These are phyloP conservation scores for Solanum hybrid DNA, from an alignment of 305 asterid species.

Conservation along the genomic window DNA sequence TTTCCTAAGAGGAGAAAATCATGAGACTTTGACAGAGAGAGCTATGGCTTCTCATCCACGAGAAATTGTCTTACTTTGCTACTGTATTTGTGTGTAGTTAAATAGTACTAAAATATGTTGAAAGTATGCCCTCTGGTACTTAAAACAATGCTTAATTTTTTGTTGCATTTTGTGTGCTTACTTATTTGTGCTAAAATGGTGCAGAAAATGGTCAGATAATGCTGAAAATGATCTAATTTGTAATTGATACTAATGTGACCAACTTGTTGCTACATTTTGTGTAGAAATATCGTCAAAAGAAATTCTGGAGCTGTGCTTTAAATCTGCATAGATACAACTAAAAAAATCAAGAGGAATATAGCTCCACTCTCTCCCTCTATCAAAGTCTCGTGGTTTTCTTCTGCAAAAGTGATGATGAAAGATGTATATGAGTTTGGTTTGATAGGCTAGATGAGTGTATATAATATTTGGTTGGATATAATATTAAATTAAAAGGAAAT, in stretches of 20 bases:
- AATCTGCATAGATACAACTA: neutral
- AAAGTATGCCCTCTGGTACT: neutral
- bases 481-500: neutral
- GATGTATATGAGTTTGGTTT: neutral
- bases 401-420: neutral
- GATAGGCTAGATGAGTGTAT: neutral
- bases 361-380: neutral
- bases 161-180: neutral
- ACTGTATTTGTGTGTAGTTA: neutral
- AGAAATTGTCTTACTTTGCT: neutral
- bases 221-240: neutral
- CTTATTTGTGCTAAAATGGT: neutral
- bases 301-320: neutral
- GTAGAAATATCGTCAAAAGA: neutral
- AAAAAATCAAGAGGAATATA: neutral
- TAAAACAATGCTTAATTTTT: neutral
- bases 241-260: neutral
- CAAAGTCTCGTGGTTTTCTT: neutral
- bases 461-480: neutral
- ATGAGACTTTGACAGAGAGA: neutral
- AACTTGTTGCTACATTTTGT: neutral
- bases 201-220: neutral
- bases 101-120: neutral
- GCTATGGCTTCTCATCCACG: neutral
- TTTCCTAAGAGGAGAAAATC: neutral